Conservation (phyloP, 2,329 filamentous ascomycete genomes). For the Bipolaris sorokiniana region DNA sequence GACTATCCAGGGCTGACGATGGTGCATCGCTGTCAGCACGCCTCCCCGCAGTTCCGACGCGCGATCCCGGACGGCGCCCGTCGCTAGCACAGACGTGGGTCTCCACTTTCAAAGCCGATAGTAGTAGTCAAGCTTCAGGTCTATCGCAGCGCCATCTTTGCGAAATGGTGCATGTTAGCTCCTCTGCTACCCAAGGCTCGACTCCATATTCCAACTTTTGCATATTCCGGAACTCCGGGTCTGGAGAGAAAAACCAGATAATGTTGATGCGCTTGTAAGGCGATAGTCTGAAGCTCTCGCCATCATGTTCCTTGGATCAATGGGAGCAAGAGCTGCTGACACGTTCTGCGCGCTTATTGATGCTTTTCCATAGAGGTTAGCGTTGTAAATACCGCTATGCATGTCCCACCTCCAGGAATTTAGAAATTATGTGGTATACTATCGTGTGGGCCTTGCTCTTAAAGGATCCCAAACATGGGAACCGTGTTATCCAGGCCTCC, state of each 20-base stretch:
- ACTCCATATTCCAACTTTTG: background rate
- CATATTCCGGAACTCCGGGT: background rate
- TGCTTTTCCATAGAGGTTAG: background rate
- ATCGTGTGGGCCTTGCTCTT: background rate
- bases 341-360: background rate
- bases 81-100: conserved; percentile 12
- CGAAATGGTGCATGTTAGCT: background rate
- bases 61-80: conserved; percentile 4
- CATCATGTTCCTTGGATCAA: background rate
- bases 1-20: background rate
- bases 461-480: too few species aligned
- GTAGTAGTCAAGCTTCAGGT: conserved; percentile 6
- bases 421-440: background rate
- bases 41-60: conserved; percentile 25
- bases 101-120: conserved; percentile 19
- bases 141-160: background rate
- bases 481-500: background rate
- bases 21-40: conserved; percentile 8
- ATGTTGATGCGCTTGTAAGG: background rate
- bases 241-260: background rate
- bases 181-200: background rate
- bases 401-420: background rate
- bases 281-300: background rate
- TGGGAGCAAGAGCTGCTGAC: background rate
- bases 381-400: background rate